These are phyloP conservation scores for Chytriomyces sp. DNA, from an alignment of 192 early-diverging fungal species.

Conservation along the genomic window DNA sequence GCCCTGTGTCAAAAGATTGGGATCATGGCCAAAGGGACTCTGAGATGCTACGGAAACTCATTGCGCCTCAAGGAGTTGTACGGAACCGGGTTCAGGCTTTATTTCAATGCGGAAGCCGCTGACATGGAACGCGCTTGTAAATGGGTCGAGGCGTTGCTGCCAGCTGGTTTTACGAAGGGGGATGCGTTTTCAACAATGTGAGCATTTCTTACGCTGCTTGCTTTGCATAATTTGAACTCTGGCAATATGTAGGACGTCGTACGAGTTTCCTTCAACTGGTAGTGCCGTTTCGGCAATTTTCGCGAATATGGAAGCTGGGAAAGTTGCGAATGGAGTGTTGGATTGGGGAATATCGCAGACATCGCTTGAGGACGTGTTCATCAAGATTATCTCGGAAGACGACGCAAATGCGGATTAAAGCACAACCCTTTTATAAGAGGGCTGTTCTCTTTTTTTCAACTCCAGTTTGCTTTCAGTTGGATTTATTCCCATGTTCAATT, in stretches of 20 bases:
- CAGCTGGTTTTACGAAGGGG: constrained; percentile 45
- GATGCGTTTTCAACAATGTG: constrained; percentile 61
- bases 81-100: constrained; percentile 71
- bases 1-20: constrained; percentile 75
- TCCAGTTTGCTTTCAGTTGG: no score
- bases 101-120: constrained; percentile 51
- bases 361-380: constrained; percentile 62
- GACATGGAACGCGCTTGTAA: constrained; percentile 47
- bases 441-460: no score
- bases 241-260: constrained; percentile 45
- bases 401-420: constrained; percentile 36
- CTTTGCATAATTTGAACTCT: background rate
- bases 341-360: constrained; percentile 78
- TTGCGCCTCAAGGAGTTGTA: constrained; percentile 74
- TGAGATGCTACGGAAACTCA: constrained; percentile 69
- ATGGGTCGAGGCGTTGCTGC: constrained; percentile 49
- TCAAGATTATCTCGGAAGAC: constrained; percentile 32
- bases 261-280: constrained; percentile 59
- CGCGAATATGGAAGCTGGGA: constrained; percentile 62
- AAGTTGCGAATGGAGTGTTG: constrained; percentile 61
- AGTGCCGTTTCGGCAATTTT: constrained; percentile 62
- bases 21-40: constrained; percentile 78
- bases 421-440: background rate
- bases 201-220: background rate
- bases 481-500: no score